A percentile compares a stretch with the other conserved stretches of the same genome.
phyloP scores from a whole-genome alignment of 495 filamentous ascomycete species.

The Xylaria acuta region DNA sequence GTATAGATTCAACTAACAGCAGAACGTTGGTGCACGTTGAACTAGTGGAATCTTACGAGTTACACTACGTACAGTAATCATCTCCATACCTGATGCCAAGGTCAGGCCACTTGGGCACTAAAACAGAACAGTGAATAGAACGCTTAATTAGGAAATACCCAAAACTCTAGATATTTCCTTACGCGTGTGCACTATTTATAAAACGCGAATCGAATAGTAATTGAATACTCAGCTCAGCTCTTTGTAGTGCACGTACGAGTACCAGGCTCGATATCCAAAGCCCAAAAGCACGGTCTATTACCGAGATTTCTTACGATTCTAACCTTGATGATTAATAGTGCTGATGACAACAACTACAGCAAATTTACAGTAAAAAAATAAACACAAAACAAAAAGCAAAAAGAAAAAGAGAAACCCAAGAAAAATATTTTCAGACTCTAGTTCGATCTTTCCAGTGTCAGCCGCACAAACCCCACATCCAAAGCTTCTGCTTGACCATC shows the following conservation, averaged over 20 bases:
- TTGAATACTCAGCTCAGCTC: not conserved
- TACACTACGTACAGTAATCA: not conserved
- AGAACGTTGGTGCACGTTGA: not conserved
- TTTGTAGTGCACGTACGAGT: not conserved
- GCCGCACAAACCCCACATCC: constrained; percentile 38
- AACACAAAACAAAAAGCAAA: not conserved
- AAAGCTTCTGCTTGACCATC: constrained; percentile 39
- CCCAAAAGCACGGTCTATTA: not conserved
- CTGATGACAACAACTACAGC: not conserved
- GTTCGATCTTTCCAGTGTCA: constrained; percentile 11
- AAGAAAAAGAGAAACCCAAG: not conserved
- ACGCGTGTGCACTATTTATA: no score
- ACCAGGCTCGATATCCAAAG: not conserved
- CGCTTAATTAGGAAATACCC: not conserved
- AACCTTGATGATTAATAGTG: not conserved
- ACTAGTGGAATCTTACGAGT: not conserved
- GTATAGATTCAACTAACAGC: not conserved
- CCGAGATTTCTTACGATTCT: not conserved
- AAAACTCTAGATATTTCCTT: not conserved
- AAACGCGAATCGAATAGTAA: not conserved
- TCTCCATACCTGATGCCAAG: not conserved
- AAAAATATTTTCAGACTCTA: not conserved
- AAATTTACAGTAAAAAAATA: not conserved
- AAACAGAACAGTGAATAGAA: not conserved
- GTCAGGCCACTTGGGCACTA: not conserved